phyloP scores from a whole-genome alignment of 805 yeast genomes.

The Teunomyces stri region DNA sequence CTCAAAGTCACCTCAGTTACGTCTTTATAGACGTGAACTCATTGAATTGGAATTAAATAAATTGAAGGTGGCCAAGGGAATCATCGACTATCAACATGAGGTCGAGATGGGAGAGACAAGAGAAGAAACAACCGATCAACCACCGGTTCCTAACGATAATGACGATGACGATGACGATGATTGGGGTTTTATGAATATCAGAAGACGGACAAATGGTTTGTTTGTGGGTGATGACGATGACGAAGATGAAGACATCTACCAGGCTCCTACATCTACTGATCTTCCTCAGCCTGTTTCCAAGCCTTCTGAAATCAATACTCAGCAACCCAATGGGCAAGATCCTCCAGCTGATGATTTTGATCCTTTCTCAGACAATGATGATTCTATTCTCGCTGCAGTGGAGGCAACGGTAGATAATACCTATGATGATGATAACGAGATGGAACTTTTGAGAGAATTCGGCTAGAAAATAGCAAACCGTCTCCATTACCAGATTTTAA shows the following conservation, averaged over 20 bases:
- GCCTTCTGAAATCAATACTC: not conserved
- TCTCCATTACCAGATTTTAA: too few species aligned
- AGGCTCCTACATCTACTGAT: not conserved
- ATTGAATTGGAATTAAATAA: slow-evolving; percentile 28
- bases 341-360: slow-evolving; percentile 18
- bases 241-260: slow-evolving; percentile 6
- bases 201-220: slow-evolving; percentile 10
- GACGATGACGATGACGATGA: slow-evolving; percentile 25
- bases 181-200: slow-evolving; percentile 28
- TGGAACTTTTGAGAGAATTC: slow-evolving; percentile 39
- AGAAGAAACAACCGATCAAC: not conserved
- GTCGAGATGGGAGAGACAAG: not conserved
- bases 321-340: not conserved
- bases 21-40: slow-evolving; percentile 24
- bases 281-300: not conserved
- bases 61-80: slow-evolving; percentile 11
- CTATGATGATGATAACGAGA: slow-evolving; percentile 23
- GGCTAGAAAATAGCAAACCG: slow-evolving; percentile 8
- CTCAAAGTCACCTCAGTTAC: slow-evolving; percentile 35
- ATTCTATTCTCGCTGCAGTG: slow-evolving; percentile 6
- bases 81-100: slow-evolving; percentile 6
- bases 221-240: slow-evolving; percentile 15
- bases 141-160: not conserved
- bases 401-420: slow-evolving; percentile 6
- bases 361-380: slow-evolving; percentile 27